phyloP scores from a whole-genome alignment of 2,329 filamentous ascomycete species.

The Aquanectria penicillioides region DNA sequence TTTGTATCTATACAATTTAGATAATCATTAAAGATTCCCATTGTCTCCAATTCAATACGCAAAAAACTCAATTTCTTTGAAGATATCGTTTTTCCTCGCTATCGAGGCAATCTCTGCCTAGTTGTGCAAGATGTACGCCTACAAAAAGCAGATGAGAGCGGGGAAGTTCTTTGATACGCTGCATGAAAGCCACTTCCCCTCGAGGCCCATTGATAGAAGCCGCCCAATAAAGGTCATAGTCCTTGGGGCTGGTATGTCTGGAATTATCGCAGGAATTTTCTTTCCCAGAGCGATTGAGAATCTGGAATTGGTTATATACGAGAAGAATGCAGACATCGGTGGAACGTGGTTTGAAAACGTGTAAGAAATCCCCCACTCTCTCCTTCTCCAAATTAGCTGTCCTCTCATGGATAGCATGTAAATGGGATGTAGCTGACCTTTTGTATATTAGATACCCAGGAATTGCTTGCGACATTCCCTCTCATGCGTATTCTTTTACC shows the following conservation, averaged over 20 bases:
- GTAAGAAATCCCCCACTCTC: background rate
- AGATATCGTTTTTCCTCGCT: background rate
- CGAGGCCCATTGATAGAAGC: background rate
- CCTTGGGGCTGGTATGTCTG: constrained; percentile 18
- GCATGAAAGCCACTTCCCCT: background rate
- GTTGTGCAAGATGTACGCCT: constrained; percentile 1
- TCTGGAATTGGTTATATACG: constrained; percentile 15
- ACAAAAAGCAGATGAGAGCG: constrained; percentile 3
- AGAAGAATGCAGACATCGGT: constrained; percentile 1
- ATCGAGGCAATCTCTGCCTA: background rate
- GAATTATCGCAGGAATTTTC: constrained; percentile 6
- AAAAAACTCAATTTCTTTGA: too few relatives aligned
- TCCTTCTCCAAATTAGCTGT: background rate
- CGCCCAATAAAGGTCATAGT: constrained; percentile 8
- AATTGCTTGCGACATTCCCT: constrained; percentile 61
- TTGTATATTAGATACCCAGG: constrained; percentile 1
- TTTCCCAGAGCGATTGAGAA: constrained; percentile 6
- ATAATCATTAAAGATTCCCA: too few relatives aligned
- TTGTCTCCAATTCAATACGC: too few relatives aligned
- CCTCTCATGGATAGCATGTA: background rate
- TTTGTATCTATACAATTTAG: too few relatives aligned
- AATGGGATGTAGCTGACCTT: background rate
- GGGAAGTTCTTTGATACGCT: background rate
- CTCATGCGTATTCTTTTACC: constrained; percentile 71
- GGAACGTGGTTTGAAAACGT: constrained; percentile 17